Percentiles rank a stretch among this genome's conserved stretches.
Evolutionary conservation across 192 early-diverging fungal species (phyloP).

Genomic region (Obelidium mucronatum): DNA sequence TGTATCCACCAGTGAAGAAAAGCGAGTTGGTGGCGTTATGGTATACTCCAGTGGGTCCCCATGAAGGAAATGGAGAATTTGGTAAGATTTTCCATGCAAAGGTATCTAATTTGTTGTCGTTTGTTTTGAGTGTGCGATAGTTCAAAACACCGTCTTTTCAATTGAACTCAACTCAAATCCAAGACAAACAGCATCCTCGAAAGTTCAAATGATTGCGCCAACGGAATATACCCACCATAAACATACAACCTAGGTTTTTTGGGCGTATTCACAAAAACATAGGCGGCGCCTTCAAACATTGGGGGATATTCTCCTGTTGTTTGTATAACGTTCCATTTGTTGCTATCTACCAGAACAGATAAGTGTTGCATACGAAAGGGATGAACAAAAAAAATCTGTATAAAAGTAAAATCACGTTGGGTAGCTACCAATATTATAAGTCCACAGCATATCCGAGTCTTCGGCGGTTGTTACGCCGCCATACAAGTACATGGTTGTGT

Average conservation of each 20-base stretch:
- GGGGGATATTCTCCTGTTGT: slow-evolving; percentile 13
- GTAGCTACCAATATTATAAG: slow-evolving; percentile 20
- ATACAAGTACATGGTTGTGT: slow-evolving; percentile 34
- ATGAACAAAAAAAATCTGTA: not conserved
- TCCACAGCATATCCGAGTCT: slow-evolving; percentile 8
- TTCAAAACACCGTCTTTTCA: not conserved
- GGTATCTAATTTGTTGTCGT: not conserved
- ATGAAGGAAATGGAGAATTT: slow-evolving; percentile 32
- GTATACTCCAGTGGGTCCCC: slow-evolving; percentile 33
- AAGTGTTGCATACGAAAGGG: not conserved
- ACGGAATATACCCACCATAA: slow-evolving; percentile 28
- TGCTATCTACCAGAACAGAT: not conserved
- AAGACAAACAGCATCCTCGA: slow-evolving; percentile 22
- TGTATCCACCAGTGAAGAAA: slow-evolving; percentile 44
- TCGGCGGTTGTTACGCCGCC: slow-evolving; percentile 30
- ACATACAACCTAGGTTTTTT: slow-evolving; percentile 25
- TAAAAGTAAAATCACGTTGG: not conserved
- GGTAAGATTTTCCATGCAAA: slow-evolving; percentile 31
- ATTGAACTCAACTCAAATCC: slow-evolving; percentile 25
- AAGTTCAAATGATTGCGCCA: not conserved
- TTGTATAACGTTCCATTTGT: slow-evolving; percentile 6
- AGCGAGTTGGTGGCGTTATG: slow-evolving; percentile 43
- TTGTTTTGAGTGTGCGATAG: not conserved
- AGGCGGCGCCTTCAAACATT: slow-evolving; percentile 22
- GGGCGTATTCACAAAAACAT: slow-evolving; percentile 20